Base-by-base conservation (phyloP, 2,329 filamentous ascomycete genomes). In the Neocatenulostroma microsporum region DNA sequence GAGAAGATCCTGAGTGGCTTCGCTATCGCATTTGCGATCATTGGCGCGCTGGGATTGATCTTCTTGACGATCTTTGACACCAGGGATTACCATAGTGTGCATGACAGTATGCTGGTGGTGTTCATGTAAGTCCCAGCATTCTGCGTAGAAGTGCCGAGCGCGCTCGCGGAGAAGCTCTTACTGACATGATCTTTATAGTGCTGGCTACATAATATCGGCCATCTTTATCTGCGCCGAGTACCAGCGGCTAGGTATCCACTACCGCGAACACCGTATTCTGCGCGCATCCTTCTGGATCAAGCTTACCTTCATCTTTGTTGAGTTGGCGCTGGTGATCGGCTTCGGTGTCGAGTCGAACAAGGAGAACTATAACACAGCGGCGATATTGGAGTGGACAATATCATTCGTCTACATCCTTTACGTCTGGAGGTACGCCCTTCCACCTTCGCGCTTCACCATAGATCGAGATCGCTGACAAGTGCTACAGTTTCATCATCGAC, bases 181-280 rank as follows among this genome's bases (percentile, higher is more conserved):
- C n/a, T n/a, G n/a, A n/a, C n/a, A n/a, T n/a, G n/a, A n/a, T n/a
- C n/a, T n/a, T n/a, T n/a, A 5, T 30, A 62, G 56, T 34, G 78
- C 62, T 11, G 91, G 86, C 21, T 96, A 94, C 60, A 68, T 95
- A 36, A 57, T 94, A 37, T 85, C 80, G 4, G 88, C 89, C 38
- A 73, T 95, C 49, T 89, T 88, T 61, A 82, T 89, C 47, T 95
- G 88, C 67, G 79, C 77, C 66, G 87, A 95, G 60, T 95, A 94
- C 60, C 82, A 91, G 54, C 79, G 84, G 2, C 72, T 96, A 1
- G 86, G 87, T 18, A 78, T 82, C 36, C 80, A 82, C 57, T 84
- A 88, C 67, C 81, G 81, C 45, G 67, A 87, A 42, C 76, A 89
- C 62, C 74, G 71, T 37, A 66, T 91, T 46, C 74, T 98, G 9